phyloP scores from a whole-genome alignment of 352 stramenopile species.

The Paralagenidium karlingii region DNA sequence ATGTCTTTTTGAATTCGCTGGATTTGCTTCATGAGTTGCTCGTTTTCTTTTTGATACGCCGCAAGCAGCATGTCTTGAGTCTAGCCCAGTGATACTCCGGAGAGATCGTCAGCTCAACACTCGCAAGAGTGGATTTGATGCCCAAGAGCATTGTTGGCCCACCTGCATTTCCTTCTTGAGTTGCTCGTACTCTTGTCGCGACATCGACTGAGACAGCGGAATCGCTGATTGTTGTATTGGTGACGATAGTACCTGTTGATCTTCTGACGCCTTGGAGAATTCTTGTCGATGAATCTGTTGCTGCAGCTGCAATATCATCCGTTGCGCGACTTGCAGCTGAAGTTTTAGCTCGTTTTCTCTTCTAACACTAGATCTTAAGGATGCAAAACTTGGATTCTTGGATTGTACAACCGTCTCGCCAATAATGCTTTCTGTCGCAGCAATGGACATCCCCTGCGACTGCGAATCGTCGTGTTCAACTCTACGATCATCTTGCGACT shows the following conservation, averaged over 20 bases:
- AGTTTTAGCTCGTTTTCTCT: slow-evolving; percentile 51
- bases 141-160: background rate
- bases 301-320: slow-evolving; percentile 55
- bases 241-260: background rate
- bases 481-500: background rate
- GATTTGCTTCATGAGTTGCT: slow-evolving; percentile 67
- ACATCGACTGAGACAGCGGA: background rate
- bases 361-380: background rate
- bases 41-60: slow-evolving; percentile 73
- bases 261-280: no score
- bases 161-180: slow-evolving; percentile 51
- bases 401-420: background rate
- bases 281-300: slow-evolving; percentile 27
- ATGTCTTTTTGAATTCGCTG: slow-evolving; percentile 44
- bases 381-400: background rate
- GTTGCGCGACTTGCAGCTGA: slow-evolving; percentile 56
- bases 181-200: slow-evolving; percentile 1
- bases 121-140: background rate
- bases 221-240: background rate
- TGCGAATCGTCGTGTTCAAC: background rate
- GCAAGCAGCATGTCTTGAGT: slow-evolving; percentile 67
- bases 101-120: background rate
- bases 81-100: no score
- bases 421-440: background rate
- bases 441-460: background rate